These are phyloP conservation scores for Dryas octopetala DNA, from an alignment of 306 rosid genomes.

Conservation along the genomic window DNA sequence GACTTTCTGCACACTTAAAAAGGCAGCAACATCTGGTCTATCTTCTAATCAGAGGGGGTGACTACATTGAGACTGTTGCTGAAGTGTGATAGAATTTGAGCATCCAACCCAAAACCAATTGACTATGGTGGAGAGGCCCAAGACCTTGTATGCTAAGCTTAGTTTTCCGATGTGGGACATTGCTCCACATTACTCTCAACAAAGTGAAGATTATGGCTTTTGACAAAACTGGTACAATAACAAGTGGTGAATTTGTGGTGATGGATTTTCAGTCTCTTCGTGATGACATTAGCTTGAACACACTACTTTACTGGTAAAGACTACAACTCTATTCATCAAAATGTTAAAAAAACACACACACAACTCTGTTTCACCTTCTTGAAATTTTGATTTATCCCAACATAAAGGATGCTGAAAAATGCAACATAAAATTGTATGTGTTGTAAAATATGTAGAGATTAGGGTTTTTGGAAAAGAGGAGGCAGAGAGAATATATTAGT, in stretches of 20 bases:
- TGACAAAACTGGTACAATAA: slow-evolving; percentile 95
- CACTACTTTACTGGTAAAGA: slow-evolving; percentile 72
- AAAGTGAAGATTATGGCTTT: slow-evolving; percentile 75
- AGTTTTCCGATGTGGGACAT: too few relatives aligned
- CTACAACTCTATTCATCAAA: background rate
- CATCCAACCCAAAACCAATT: too few relatives aligned
- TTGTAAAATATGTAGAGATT: too few relatives aligned
- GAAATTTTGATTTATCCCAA: background rate
- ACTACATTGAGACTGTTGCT: slow-evolving; percentile 68
- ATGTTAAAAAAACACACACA: background rate
- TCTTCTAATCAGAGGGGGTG: slow-evolving; percentile 91
- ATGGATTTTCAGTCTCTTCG: slow-evolving; percentile 59
- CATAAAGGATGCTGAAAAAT: too few relatives aligned
- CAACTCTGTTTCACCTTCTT: background rate
- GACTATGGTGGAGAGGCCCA: too few relatives aligned
- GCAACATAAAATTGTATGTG: too few relatives aligned
- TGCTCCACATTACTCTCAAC: too few relatives aligned
- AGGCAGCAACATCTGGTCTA: slow-evolving; percentile 75
- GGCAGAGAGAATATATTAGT: too few relatives aligned
- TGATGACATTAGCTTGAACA: slow-evolving; percentile 54
- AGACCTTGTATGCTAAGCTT: too few relatives aligned
- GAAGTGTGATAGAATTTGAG: too few relatives aligned
- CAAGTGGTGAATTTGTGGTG: slow-evolving; percentile 84
- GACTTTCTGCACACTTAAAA: slow-evolving; percentile 85
- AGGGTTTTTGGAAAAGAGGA: too few relatives aligned